phyloP scores from a whole-genome alignment of 495 filamentous ascomycete species.

The Astrothelium macrocarpum region DNA sequence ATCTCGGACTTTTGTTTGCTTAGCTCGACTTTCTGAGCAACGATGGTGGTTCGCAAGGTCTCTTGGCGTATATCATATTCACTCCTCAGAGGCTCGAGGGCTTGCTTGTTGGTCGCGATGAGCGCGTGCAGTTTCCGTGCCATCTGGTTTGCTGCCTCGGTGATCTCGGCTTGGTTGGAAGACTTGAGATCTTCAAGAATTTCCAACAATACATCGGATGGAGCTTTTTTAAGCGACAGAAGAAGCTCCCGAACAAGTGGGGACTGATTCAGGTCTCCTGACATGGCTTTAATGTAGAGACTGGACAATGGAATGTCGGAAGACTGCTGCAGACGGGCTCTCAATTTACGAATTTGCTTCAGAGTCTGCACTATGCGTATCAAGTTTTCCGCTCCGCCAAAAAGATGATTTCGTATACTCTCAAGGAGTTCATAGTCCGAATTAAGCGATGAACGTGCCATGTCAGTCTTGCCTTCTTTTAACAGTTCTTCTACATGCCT shows the following conservation, averaged over 20 bases:
- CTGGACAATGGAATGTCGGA: slow-evolving; percentile 36
- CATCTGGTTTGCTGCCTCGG: slow-evolving; percentile 22
- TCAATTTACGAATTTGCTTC: slow-evolving; percentile 37
- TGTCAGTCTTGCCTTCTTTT: slow-evolving; percentile 31
- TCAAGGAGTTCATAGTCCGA: slow-evolving; percentile 39
- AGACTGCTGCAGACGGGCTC: slow-evolving; percentile 34
- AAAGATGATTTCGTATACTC: slow-evolving; percentile 21
- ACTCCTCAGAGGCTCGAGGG: slow-evolving; percentile 47
- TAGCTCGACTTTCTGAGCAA: slow-evolving; percentile 78
- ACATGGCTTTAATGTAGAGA: slow-evolving; percentile 47
- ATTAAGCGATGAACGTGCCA: slow-evolving; percentile 42
- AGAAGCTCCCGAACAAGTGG: slow-evolving; percentile 46
- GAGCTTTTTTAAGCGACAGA: slow-evolving; percentile 34
- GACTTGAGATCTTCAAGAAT: slow-evolving; percentile 10
- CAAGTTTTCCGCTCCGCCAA: slow-evolving; percentile 36
- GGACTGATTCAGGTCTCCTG: slow-evolving; percentile 46
- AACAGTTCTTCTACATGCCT: slow-evolving; percentile 37
- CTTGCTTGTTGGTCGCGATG: slow-evolving; percentile 34
- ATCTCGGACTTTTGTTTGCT: slow-evolving; percentile 69
- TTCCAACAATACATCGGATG: slow-evolving; percentile 21
- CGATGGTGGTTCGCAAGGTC: slow-evolving; percentile 69
- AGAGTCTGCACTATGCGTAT: slow-evolving; percentile 39
- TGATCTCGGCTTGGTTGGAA: background rate
- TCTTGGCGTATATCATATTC: slow-evolving; percentile 63
- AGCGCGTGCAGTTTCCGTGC: slow-evolving; percentile 32